Evolutionary conservation across 768 basidiomycete species (phyloP).

Genomic region (Mycena albidolilacea): DNA sequence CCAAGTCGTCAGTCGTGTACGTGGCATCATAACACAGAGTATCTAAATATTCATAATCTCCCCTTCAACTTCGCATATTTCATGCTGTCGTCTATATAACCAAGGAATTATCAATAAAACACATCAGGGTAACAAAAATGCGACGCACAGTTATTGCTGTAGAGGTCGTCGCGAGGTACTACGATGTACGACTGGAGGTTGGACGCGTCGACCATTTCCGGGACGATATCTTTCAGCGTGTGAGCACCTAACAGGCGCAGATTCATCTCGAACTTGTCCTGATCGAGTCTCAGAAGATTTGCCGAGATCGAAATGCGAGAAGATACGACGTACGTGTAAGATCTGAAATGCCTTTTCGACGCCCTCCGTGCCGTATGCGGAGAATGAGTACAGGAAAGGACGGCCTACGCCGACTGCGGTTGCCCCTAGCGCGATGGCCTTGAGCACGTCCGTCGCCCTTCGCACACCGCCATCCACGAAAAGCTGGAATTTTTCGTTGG

Average conservation of each 20-base stretch:
- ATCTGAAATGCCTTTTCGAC: slow-evolving; percentile 88
- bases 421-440: slow-evolving; percentile 91
- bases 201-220: slow-evolving; percentile 91
- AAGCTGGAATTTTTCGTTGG: slow-evolving; percentile 86
- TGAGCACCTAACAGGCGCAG: slow-evolving; percentile 92
- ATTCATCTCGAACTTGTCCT: slow-evolving; percentile 99
- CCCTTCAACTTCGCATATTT: slow-evolving; percentile 58
- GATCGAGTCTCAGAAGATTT: background rate
- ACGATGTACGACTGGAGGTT: slow-evolving; percentile 78
- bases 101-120: slow-evolving; percentile 21
- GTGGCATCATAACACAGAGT: too few relatives aligned
- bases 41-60: slow-evolving; percentile 50
- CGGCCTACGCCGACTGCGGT: slow-evolving; percentile 90
- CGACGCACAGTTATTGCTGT: slow-evolving; percentile 83
- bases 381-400: slow-evolving; percentile 91
- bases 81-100: slow-evolving; percentile 58
- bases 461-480: slow-evolving; percentile 97
- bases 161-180: slow-evolving; percentile 83
- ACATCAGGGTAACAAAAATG: slow-evolving; percentile 15
- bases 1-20: too few relatives aligned
- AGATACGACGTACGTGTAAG: slow-evolving; percentile 65
- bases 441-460: slow-evolving; percentile 90
- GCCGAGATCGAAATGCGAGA: background rate
- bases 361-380: slow-evolving; percentile 90
- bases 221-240: slow-evolving; percentile 83